phyloP scores from a whole-genome alignment of 2,329 filamentous ascomycete species.

The Neospermospora avenae region DNA sequence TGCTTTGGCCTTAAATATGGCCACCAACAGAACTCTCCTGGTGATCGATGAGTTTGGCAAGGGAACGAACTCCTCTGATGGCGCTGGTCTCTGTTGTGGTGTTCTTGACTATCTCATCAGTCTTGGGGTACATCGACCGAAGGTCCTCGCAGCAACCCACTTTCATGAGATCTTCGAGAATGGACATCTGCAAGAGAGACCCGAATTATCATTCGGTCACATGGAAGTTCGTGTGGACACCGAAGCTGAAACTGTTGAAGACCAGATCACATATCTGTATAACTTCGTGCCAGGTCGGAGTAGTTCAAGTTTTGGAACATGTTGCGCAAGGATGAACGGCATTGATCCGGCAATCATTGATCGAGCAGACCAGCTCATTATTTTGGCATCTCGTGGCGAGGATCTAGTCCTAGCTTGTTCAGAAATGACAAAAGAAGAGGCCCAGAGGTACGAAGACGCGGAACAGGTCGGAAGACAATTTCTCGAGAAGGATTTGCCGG shows the following conservation, averaged over 20 bases:
- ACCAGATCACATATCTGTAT: constrained; percentile 74
- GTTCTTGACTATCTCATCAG: constrained; percentile 54
- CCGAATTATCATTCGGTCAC: constrained; percentile 58
- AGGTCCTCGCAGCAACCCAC: constrained; percentile 60
- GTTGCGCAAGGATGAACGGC: constrained; percentile 84
- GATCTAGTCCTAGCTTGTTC: constrained; percentile 73
- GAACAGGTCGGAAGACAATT: constrained; percentile 59
- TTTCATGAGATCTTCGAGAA: constrained; percentile 71
- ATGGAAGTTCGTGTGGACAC: constrained; percentile 67
- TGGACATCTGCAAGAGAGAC: constrained; percentile 49
- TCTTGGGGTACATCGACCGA: constrained; percentile 47
- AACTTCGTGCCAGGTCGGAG: constrained; percentile 65
- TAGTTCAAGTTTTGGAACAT: constrained; percentile 77
- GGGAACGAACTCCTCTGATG: constrained; percentile 56
- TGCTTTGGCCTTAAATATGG: constrained; percentile 69
- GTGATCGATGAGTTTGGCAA: constrained; percentile 91
- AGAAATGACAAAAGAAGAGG: constrained; percentile 60
- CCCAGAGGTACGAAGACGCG: constrained; percentile 63
- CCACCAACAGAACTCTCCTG: constrained; percentile 73
- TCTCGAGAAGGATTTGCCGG: constrained; percentile 40
- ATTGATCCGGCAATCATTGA: constrained; percentile 69
- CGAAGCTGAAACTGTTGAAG: constrained; percentile 47
- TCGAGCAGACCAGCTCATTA: constrained; percentile 70
- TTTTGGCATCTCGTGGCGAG: constrained; percentile 66
- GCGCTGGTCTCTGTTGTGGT: constrained; percentile 55